Percentiles rank a stretch among this genome's conserved stretches.
Evolutionary conservation across 805 yeast species (phyloP).

Genomic region (Saccharomycopsis sp.): DNA sequence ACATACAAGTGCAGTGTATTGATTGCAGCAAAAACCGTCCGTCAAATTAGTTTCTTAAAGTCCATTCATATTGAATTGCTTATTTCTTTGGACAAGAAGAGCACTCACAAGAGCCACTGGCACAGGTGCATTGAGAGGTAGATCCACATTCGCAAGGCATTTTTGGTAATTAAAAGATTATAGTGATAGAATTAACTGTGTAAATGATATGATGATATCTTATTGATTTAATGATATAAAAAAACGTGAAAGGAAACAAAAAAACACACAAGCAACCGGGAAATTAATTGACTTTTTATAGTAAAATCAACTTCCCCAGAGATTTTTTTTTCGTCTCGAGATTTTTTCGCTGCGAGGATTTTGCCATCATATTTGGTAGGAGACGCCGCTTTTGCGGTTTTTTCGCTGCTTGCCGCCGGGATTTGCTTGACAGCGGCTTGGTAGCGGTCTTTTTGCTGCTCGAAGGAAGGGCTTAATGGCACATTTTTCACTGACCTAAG

Average conservation of each 20-base stretch:
- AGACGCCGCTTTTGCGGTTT: background rate
- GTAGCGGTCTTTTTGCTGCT: background rate
- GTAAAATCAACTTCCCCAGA: background rate
- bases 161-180: background rate
- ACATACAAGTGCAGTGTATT: too few species aligned
- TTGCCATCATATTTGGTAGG: background rate
- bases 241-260: background rate
- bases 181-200: background rate
- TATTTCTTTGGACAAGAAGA: background rate
- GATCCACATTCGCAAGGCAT: conserved; percentile 3
- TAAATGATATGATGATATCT: background rate
- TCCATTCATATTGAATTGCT: too few species aligned
- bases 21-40: too few species aligned
- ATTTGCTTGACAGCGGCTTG: background rate
- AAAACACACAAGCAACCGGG: background rate
- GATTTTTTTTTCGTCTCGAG: background rate
- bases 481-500: background rate
- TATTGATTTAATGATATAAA: background rate
- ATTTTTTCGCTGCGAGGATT: background rate
- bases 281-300: background rate
- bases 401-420: background rate
- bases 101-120: background rate
- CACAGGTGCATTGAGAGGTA: conserved; percentile 1
- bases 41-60: too few species aligned
- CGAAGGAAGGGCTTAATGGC: background rate